Base-by-base conservation (phyloP, 1,139 yeast species). In the Blastobotrys raffinosifermentans region DNA sequence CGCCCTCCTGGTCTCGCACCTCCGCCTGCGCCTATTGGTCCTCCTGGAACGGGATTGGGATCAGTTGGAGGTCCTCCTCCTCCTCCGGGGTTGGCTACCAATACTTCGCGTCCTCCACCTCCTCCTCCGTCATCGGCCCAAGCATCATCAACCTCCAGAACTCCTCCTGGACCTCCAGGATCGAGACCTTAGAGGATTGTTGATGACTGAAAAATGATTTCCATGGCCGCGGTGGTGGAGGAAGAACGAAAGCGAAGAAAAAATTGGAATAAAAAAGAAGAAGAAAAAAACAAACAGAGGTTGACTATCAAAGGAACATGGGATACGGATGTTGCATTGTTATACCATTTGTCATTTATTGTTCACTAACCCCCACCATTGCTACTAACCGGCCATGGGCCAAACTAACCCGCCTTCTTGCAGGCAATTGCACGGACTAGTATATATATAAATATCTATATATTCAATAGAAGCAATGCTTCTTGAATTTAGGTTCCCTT, bases 121-220 rank as follows among this genome's bases (percentile, higher is more conserved):
- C 55, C 59, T 6, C 60, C 61, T 6, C 53, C 54, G 13, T 53
- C 59, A 10, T 45, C 45, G 17, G 45, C 43, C 3, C 34, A 47
- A 4, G 40, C 48, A 4, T 36, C 35, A 18, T 51, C 50, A n/a
- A 51, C 58, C 4, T 51, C 54, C 19, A 49, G 54, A 22, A 42
- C 50, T 32, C 46, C 51, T 13, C 43, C 44, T 3, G 41, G 45
- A 9, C 31, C 37, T 4, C 38, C 37, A 14, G 33, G 44, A 18
- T 43, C 44, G 17, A 45, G 48, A 2, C 45, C 49, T 15, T 45
- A 46, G 6, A 43, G 49, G 10, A 36, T 43, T 23, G 40, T 40
- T 6, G 37, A 34, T 22, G 32, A 27, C 25, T 34, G 29, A 23
- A 34, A 35, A 25, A 25, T n/a, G n/a, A n/a, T n/a, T n/a, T n/a